phyloP scores from a whole-genome alignment of 805 yeast genomes.

The Ogataea polymorpha region DNA sequence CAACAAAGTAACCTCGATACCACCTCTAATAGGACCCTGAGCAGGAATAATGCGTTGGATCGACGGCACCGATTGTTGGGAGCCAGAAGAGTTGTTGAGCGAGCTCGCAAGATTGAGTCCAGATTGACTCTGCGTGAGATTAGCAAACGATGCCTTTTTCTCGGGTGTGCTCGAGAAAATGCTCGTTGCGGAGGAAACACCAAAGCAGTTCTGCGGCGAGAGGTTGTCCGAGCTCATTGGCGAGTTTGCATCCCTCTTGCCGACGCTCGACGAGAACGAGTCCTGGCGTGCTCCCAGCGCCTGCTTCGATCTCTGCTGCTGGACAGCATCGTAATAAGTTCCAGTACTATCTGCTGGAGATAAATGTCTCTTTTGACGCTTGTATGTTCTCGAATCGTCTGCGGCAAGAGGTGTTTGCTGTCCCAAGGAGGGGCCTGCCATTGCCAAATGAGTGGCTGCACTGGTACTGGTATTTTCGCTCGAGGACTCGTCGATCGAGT shows the following conservation, averaged over 20 bases:
- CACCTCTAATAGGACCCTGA: slow-evolving; percentile 95
- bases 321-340: slow-evolving; percentile 26
- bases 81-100: slow-evolving; percentile 2
- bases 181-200: slow-evolving; percentile 32
- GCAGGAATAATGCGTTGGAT: slow-evolving; percentile 91
- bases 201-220: slow-evolving; percentile 31
- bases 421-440: slow-evolving; percentile 5
- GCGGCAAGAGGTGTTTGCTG: slow-evolving; percentile 6
- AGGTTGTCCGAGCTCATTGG: slow-evolving; percentile 32
- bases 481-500: slow-evolving; percentile 35
- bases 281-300: slow-evolving; percentile 17
- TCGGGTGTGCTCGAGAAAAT: slow-evolving; percentile 34
- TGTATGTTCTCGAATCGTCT: slow-evolving; percentile 16
- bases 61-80: slow-evolving; percentile 39
- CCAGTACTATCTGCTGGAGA: slow-evolving; percentile 27
- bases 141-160: slow-evolving; percentile 13
- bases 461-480: slow-evolving; percentile 27
- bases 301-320: slow-evolving; percentile 23
- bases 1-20: slow-evolving; percentile 87
- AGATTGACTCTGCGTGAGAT: slow-evolving; percentile 5
- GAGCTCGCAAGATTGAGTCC: not conserved
- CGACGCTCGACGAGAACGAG: slow-evolving; percentile 18
- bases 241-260: slow-evolving; percentile 29
- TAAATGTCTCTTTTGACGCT: slow-evolving; percentile 34
- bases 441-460: slow-evolving; percentile 9